These are phyloP conservation scores for Fusarium sp. DNA, from an alignment of 2,329 filamentous ascomycete genomes.

Conservation along the genomic window DNA sequence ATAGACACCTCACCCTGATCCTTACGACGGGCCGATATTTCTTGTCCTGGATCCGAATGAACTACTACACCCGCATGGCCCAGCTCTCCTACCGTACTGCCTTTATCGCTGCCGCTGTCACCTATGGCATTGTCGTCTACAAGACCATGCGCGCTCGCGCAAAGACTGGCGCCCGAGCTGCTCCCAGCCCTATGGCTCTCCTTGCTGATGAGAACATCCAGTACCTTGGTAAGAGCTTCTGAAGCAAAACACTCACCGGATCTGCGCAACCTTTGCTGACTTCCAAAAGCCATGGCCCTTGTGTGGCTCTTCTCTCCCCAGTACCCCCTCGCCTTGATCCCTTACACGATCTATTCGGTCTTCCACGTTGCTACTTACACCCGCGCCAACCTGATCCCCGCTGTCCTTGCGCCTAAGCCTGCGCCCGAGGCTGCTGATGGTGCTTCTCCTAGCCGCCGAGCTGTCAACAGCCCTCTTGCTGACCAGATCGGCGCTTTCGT, in stretches of 20 bases:
- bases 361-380: conserved; percentile 99
- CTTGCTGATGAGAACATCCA: conserved; percentile 95
- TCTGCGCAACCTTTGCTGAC: conserved; percentile 7
- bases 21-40: conserved; percentile 84
- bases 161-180: conserved; percentile 75
- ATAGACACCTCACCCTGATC: conserved; percentile 87
- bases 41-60: conserved; percentile 89
- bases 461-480: conserved; percentile 70
- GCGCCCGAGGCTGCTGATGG: conserved; percentile 66
- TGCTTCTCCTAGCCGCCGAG: conserved; percentile 61
- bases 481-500: conserved; percentile 93
- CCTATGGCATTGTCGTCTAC: conserved; percentile 98
- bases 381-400: conserved; percentile 91
- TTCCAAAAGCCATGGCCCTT: conserved; percentile 81
- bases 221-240: conserved; percentile 80
- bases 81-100: conserved; percentile 88
- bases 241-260: neutral
- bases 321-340: conserved; percentile 88
- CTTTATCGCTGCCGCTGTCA: conserved; percentile 88
- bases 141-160: conserved; percentile 92
- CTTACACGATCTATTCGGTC: conserved; percentile 95
- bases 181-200: conserved; percentile 71
- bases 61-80: conserved; percentile 82
- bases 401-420: conserved; percentile 75
- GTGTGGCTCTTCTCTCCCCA: conserved; percentile 95